phyloP scores from a whole-genome alignment of 768 basidiomycete species.

The Hypholoma sublateritium region DNA sequence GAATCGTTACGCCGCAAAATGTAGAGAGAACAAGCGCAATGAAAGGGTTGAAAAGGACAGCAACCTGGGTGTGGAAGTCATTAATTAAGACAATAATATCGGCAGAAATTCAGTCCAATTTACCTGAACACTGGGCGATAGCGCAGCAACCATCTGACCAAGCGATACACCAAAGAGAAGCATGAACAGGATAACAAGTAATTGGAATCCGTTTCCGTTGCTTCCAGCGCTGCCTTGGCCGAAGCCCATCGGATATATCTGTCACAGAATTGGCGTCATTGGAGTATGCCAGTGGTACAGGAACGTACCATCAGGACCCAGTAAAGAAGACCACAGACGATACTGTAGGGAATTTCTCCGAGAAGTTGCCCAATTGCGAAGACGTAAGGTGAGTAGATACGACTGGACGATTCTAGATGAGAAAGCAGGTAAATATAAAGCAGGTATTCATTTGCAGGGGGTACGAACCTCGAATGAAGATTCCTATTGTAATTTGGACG shows the following conservation, averaged over 20 bases:
- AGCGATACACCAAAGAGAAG: conserved; percentile 66
- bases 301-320: conserved; percentile 67
- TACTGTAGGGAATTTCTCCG: conserved; percentile 77
- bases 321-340: conserved; percentile 70
- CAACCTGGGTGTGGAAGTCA: conserved; percentile 42
- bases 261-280: not conserved
- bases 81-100: conserved; percentile 20
- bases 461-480: conserved; percentile 34
- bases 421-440: not conserved
- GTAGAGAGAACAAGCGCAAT: conserved; percentile 59
- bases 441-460: not conserved
- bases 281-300: not conserved
- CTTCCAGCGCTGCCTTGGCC: conserved; percentile 61
- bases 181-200: conserved; percentile 69
- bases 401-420: conserved; percentile 65
- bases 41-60: conserved; percentile 82
- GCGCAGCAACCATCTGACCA: conserved; percentile 71
- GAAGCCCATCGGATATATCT: conserved; percentile 66
- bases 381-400: conserved; percentile 84
- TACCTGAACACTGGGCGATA: conserved; percentile 72
- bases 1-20: conserved; percentile 84
- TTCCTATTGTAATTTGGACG: conserved; percentile 21
- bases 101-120: conserved; percentile 12
- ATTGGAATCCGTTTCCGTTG: conserved; percentile 69
- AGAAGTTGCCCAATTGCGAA: conserved; percentile 83